Conservation (phyloP, 2,329 filamentous ascomycete species). For the Pezicula rhizophila region DNA sequence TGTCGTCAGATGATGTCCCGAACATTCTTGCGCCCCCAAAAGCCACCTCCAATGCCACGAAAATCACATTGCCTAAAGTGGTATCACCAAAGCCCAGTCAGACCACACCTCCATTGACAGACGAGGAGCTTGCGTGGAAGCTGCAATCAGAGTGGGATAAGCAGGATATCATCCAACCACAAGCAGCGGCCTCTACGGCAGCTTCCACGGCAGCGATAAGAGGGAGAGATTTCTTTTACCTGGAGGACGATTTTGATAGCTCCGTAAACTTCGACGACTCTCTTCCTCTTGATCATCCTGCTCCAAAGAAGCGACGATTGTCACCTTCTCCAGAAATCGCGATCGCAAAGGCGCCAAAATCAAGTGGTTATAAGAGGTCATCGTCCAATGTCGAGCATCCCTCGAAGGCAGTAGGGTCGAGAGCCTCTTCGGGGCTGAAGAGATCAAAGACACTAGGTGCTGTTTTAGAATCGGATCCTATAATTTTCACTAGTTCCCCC, state of each 20-base stretch:
- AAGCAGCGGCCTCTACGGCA: constrained; percentile 2
- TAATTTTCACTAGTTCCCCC: constrained; percentile 25
- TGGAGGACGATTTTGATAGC: constrained; percentile 37
- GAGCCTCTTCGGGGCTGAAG: constrained; percentile 22
- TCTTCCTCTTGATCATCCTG: constrained; percentile 12
- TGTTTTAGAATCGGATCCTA: constrained; percentile 17
- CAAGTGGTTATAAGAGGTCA: constrained; percentile 12
- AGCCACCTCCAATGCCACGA: background rate
- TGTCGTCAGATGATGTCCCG: background rate
- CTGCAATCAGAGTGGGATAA: background rate
- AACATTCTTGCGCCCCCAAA: background rate
- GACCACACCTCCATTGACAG: background rate
- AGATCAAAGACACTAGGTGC: constrained; percentile 27
- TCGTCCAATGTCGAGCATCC: constrained; percentile 31
- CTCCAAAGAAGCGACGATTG: constrained; percentile 27
- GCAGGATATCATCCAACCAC: no score
- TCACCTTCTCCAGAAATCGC: constrained; percentile 13
- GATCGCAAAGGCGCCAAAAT: constrained; percentile 4
- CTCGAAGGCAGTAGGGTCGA: constrained; percentile 18
- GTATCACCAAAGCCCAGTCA: background rate
- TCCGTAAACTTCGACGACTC: constrained; percentile 32
- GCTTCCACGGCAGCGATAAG: background rate
- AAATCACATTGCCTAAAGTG: background rate
- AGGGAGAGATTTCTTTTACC: constrained; percentile 24
- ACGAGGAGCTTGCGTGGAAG: background rate